Evolutionary conservation across 495 filamentous ascomycete genomes (phyloP), one percentile per base, ranked within the genome.

Genomic region (Darksidea phi): DNA sequence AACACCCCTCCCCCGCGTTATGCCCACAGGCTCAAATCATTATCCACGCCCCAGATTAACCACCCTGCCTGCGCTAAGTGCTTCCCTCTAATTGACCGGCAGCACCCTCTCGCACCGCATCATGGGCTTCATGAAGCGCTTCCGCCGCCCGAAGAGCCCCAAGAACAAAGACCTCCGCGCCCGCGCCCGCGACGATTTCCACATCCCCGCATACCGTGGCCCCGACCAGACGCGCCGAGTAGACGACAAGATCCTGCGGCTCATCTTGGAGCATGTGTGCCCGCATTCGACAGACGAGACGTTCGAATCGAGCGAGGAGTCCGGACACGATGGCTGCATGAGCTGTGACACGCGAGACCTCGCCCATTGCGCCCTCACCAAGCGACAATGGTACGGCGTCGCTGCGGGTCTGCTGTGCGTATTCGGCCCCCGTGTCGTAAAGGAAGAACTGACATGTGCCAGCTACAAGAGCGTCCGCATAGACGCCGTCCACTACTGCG

Each of bases 331-430:
- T 82, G 88, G 86, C 61, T 98, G 94, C 74, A 92, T 93, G 89
- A 85, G 96, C 25, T 98, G 94, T 78, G 91, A 96, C 76, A 82
- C 95, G 78, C 87, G 92, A 62, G 92, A 97, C 71, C 81, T 98
- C 56, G 86, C 90, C 42, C 84, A 87, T 68, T 91, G 88, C 73
- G 81, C 85, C 20, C 76, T 80, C 60, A 89, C 90, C 41, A 88
- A 81, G 70, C 84, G 82, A 70, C 79, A 78, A 64, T 98, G 92
- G 92, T 83, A 81, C 67, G 61, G 58, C 21, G 69, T 77, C 36
- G 65, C 37, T 48, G 54, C 50, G 23, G 46, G 52, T 12, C 28
- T 68, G 55, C 57, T 68, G 61, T 68, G 25, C 24, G 61, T 64
- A n/a, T n/a, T n/a, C n/a, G n/a, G n/a, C 21, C 7, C 34, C 7